Percentiles rank a stretch among this genome's conserved stretches.
These are phyloP conservation scores for Pilatotrama ljubarskyi DNA, from an alignment of 768 basidiomycete species.

Conservation along the genomic window DNA sequence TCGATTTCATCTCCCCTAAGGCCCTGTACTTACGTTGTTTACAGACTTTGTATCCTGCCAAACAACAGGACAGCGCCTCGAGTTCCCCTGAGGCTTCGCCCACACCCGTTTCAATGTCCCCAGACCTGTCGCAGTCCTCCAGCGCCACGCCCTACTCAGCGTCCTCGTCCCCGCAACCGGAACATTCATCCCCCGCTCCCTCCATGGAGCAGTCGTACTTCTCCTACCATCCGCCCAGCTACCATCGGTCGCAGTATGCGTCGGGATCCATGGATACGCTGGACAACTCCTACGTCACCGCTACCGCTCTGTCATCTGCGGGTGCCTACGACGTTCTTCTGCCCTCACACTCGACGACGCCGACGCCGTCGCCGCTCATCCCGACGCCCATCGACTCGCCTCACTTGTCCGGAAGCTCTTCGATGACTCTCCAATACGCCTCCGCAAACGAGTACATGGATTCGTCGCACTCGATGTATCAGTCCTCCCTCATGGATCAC, in stretches of 20 bases:
- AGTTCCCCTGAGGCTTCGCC: background rate
- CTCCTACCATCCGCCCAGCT: conserved; percentile 5
- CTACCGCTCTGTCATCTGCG: background rate
- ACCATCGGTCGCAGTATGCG: conserved; percentile 3
- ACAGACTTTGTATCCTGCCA: conserved; percentile 15
- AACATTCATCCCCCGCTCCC: background rate
- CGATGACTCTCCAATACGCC: conserved; percentile 10
- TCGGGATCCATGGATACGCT: background rate
- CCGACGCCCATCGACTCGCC: conserved; percentile 16
- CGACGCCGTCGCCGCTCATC: conserved; percentile 14
- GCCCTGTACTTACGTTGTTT: background rate
- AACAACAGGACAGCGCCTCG: conserved; percentile 5
- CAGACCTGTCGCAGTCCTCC: conserved; percentile 5
- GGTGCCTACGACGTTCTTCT: conserved; percentile 11
- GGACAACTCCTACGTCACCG: conserved; percentile 9
- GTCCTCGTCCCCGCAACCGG: conserved; percentile 8
- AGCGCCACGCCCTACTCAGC: conserved; percentile 7
- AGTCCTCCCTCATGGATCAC: background rate
- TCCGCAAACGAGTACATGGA: conserved; percentile 10
- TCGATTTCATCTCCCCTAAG: background rate
- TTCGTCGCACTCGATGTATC: conserved; percentile 12
- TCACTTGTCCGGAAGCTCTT: background rate
- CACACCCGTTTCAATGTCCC: conserved; percentile 7
- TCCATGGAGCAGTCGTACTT: conserved; percentile 6
- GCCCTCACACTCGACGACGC: conserved; percentile 8